Evolutionary conservation across 345 rosid genomes (phyloP).

Genomic region (Garcia nutans): DNA sequence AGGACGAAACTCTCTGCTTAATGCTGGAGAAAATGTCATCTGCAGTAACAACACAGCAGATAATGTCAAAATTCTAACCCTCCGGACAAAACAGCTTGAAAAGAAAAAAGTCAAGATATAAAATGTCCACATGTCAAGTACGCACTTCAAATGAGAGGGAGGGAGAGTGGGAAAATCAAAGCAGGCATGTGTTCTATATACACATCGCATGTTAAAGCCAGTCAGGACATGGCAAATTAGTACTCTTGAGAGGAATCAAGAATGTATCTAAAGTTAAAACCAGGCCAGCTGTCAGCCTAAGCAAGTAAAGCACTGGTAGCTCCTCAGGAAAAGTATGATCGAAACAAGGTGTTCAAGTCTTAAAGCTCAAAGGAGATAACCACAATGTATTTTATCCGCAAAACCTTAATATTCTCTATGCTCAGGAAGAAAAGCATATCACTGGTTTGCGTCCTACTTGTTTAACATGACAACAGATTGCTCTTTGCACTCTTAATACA

Average conservation of each 20-base stretch:
- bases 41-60: constrained; percentile 28
- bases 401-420: not conserved
- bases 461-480: not conserved
- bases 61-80: not conserved
- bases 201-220: not conserved
- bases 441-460: not conserved
- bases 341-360: not conserved
- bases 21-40: constrained; percentile 78
- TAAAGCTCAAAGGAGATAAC: not conserved
- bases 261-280: not conserved
- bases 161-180: not conserved
- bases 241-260: not conserved
- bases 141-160: not conserved
- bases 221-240: not conserved
- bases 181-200: not conserved
- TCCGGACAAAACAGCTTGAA: not conserved
- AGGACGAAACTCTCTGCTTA: constrained; percentile 96
- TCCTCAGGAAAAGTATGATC: not conserved
- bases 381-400: not conserved
- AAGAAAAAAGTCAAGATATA: not conserved
- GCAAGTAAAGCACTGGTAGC: not conserved
- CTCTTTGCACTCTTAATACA: not conserved
- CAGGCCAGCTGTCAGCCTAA: constrained; percentile 1
- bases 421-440: not conserved
- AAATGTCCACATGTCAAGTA: not conserved